A percentile compares a stretch with the other conserved stretches of the same genome.
These are phyloP conservation scores for Psidium friedrichsthalianum DNA, from an alignment of 345 rosid genomes.

Conservation along the genomic window DNA sequence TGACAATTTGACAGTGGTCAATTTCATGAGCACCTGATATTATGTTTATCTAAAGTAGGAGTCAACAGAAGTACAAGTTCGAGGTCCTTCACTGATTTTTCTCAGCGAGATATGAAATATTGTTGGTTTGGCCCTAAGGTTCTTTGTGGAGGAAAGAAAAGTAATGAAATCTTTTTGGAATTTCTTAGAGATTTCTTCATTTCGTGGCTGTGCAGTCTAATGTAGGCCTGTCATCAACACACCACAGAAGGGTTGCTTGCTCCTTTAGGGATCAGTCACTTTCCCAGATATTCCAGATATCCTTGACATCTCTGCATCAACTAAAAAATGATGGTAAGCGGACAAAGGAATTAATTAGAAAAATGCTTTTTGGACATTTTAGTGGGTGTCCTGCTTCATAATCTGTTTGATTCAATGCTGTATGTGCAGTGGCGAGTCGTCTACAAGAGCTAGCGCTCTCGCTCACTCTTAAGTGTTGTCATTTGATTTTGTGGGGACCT, in stretches of 20 bases:
- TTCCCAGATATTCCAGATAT: slow-evolving; percentile 87
- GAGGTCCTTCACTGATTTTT: neutral
- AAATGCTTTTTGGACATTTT: neutral
- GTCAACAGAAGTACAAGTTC: neutral
- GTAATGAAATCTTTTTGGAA: neutral
- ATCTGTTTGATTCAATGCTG: neutral
- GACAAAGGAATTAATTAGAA: neutral
- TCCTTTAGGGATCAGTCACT: slow-evolving; percentile 91
- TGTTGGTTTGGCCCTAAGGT: neutral
- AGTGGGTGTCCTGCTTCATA: neutral
- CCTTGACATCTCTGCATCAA: slow-evolving; percentile 76
- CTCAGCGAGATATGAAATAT: neutral
- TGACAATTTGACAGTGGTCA: neutral
- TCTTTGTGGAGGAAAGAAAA: neutral
- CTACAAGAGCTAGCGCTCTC: slow-evolving; percentile 96
- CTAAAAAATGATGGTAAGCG: slow-evolving; percentile 84
- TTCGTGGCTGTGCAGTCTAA: slow-evolving; percentile 41
- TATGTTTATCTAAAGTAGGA: neutral
- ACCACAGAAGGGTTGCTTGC: slow-evolving; percentile 89
- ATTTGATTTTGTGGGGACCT: slow-evolving; percentile 96
- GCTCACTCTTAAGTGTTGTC: slow-evolving; percentile 92
- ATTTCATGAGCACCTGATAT: neutral
- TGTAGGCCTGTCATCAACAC: slow-evolving; percentile 71
- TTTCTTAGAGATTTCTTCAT: neutral
- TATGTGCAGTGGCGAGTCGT: slow-evolving; percentile 46